These are phyloP conservation scores for Ascocoryne sarcoides DNA, from an alignment of 2,329 filamentous ascomycete species.

Conservation along the genomic window DNA sequence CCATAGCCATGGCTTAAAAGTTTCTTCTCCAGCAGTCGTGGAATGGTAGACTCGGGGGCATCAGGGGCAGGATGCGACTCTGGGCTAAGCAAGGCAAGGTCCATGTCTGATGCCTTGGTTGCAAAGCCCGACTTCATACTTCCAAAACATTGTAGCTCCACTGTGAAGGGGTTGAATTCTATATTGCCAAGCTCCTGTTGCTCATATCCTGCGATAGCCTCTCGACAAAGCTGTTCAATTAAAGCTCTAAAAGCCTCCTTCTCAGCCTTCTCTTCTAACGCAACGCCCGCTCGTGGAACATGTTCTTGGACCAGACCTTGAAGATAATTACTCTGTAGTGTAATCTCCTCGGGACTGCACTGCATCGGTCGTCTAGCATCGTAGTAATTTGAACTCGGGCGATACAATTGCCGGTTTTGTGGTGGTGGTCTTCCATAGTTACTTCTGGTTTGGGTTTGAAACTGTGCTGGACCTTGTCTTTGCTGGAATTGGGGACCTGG, in stretches of 20 bases:
- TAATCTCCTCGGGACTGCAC: constrained; percentile 35
- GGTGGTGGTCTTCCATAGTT: constrained; percentile 12
- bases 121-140: constrained; percentile 81
- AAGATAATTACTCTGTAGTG: constrained; percentile 40
- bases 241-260: constrained; percentile 62
- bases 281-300: constrained; percentile 44
- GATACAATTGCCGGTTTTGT: constrained; percentile 26
- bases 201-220: constrained; percentile 48
- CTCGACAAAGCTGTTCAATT: constrained; percentile 56
- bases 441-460: constrained; percentile 5
- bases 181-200: constrained; percentile 31
- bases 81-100: constrained; percentile 67
- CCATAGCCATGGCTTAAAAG: constrained; percentile 66
- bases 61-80: constrained; percentile 46
- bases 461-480: constrained; percentile 6
- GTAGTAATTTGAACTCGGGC: constrained; percentile 16
- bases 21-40: constrained; percentile 65
- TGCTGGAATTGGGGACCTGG: constrained; percentile 9
- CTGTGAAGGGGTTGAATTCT: constrained; percentile 42
- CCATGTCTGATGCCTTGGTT: constrained; percentile 83
- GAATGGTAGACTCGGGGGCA: constrained; percentile 52
- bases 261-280: constrained; percentile 49
- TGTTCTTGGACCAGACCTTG: constrained; percentile 36
- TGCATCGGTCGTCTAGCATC: constrained; percentile 11
- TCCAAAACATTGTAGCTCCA: constrained; percentile 71